Evolutionary conservation across 177 flowering plant species (phyloP).

Genomic region (Vitis hybrid): DNA sequence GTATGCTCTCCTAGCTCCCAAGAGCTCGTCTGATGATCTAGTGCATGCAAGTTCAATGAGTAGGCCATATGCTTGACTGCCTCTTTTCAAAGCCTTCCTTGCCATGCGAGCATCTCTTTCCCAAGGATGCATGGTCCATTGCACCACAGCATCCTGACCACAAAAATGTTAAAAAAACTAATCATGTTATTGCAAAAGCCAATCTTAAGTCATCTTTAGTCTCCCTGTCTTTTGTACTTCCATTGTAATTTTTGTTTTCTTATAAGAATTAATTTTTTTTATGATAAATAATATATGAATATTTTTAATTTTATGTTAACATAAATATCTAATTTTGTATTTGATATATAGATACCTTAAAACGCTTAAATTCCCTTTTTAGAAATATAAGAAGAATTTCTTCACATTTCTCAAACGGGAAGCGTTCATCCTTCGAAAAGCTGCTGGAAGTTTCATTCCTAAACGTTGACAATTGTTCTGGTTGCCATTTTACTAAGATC

Average conservation of each 20-base stretch:
- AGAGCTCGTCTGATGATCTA: slow-evolving; percentile 67
- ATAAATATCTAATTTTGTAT: too few relatives aligned
- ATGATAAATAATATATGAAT: too few relatives aligned
- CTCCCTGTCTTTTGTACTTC: too few relatives aligned
- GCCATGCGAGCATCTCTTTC: slow-evolving; percentile 78
- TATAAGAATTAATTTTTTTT: too few relatives aligned
- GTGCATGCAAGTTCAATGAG: slow-evolving; percentile 74
- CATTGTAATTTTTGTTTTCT: too few relatives aligned
- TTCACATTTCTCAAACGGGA: slow-evolving; percentile 58
- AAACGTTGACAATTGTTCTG: slow-evolving; percentile 21
- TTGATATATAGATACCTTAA: slow-evolving; percentile 39
- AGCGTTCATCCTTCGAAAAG: slow-evolving; percentile 59
- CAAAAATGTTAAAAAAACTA: not conserved
- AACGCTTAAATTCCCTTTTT: slow-evolving; percentile 60
- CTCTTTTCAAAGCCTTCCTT: slow-evolving; percentile 48
- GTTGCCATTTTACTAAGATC: too few relatives aligned
- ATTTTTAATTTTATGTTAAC: not conserved
- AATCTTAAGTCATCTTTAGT: not conserved
- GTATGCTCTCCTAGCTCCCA: slow-evolving; percentile 81
- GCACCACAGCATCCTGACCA: slow-evolving; percentile 62
- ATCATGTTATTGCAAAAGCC: too few relatives aligned
- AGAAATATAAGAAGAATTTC: slow-evolving; percentile 35
- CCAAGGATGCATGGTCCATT: slow-evolving; percentile 84
- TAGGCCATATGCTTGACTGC: slow-evolving; percentile 32
- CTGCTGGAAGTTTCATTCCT: slow-evolving; percentile 42